phyloP scores from a whole-genome alignment of 495 filamentous ascomycete species.

The Penicillium robsamsonii region DNA sequence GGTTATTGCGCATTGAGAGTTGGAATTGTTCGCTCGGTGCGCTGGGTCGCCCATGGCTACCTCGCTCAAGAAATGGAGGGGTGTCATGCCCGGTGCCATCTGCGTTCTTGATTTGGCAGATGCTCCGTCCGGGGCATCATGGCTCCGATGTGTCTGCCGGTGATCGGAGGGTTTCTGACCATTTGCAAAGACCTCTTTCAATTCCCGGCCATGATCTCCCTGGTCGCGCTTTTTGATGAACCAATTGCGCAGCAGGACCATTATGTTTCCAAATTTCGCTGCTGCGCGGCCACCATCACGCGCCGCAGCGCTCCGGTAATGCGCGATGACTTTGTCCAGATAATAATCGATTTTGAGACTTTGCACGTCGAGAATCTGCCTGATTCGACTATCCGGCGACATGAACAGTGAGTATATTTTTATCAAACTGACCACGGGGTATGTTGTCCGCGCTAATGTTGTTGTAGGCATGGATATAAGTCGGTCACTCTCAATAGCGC shows the following conservation, averaged over 20 bases:
- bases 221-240: constrained; percentile 56
- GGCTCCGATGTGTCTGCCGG: constrained; percentile 1
- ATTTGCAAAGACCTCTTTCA: constrained; percentile 32
- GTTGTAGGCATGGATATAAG: constrained; percentile 74
- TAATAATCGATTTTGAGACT: constrained; percentile 74
- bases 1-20: constrained; percentile 3
- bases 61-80: constrained; percentile 65
- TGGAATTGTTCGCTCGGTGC: constrained; percentile 14
- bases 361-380: constrained; percentile 71
- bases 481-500: constrained; percentile 55
- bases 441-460: constrained; percentile 73
- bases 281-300: constrained; percentile 67
- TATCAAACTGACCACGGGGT: constrained; percentile 81
- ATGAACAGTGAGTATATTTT: constrained; percentile 82
- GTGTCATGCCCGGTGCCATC: constrained; percentile 42
- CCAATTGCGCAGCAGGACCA: constrained; percentile 71
- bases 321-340: constrained; percentile 62
- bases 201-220: constrained; percentile 35
- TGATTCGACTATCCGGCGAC: constrained; percentile 64
- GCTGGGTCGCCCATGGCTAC: constrained; percentile 57
- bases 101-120: constrained; percentile 15
- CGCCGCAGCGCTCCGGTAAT: constrained; percentile 63
- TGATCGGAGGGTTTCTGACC: constrained; percentile 7
- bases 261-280: constrained; percentile 72
- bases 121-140: constrained; percentile 10